Evolutionary conservation across 2,329 filamentous ascomycete species (phyloP), one percentile per base, ranked within the genome.

Genomic region (Alternaria triticimaculans): DNA sequence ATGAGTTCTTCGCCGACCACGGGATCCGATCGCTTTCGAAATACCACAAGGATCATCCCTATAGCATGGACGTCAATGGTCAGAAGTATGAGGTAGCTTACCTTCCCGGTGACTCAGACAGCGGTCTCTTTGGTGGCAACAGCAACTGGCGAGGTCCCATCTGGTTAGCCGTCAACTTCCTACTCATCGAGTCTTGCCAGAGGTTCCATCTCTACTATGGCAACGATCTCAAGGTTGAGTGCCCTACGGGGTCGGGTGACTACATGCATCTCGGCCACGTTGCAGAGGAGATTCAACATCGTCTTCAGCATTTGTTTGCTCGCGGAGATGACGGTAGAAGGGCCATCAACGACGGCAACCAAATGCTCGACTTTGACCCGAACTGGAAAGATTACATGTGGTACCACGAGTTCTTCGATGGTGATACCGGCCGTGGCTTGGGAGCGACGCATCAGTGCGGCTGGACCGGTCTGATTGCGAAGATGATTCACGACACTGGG

Each of bases 341-440:
- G 68, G 95, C 94, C 68, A 92, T 97, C 84, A 96, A 98, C 74
- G 90, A 88, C 60, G 91, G 92, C 18, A 93, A 92, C 71, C 90
- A 97, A 72, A 87, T 90, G 69, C 89, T 97, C 30, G 94, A 98
- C 82, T 97, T 92, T 75, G 94, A 98, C 76, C 90, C 92, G 23
- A 85, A 97, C 80, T 98, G 95, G 95, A 95, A 91, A 80, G 94
- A 96, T 74, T 89, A 94, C 75, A 85, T 98, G 73, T 97, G 93
- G 92, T 98, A 97, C 86, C 92, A 97, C 78, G 95, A 98, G 80
- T 98, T 96, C 85, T 98, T 98, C 77, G 95, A 98, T 76, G 95
- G 94, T 43, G 94, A 98, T 78, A 90, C 86, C 55, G 95, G 95
- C 14, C 91, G 94, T 70, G 95, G 96, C 15, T 87, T 98, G 1